Base-by-base conservation (phyloP, 345 rosid species). In the Moringa oleifera region DNA sequence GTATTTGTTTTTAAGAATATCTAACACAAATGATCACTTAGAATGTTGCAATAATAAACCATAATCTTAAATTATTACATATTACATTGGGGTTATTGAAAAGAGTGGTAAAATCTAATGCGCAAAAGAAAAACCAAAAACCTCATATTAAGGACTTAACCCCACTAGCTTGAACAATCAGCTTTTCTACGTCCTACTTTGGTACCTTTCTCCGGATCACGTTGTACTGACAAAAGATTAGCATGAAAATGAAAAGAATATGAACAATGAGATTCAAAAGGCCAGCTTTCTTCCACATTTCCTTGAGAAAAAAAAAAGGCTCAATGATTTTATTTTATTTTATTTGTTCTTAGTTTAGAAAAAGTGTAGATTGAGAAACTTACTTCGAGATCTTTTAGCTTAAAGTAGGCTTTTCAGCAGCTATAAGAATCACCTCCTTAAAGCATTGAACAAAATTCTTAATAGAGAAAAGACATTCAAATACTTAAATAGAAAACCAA, bases 351-450 rank as follows among this genome's bases (percentile, higher is more conserved):
- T 8, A 28, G 33, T 2, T 28, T 28, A 5, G 1, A 41, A 41
- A 41, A 41, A 15, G 13, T 41, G 9, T 41, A 41, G 13, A 7
- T 41, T 16, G 13, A 41, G 2, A 20, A 53, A 59, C 75, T 72
- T 68, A 86, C 96, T 73, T 89, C 90, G 20, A 91, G 88, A 31
- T 89, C 95, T 69, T 80, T 85, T 2, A 91, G 87, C 72, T 91
- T 96, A 57, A 82, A 83, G 70, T 81, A 86, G 51, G 96, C 96
- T 69, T 70, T 83, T 96, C 98, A 91, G 58, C 98, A 87, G 67
- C 90, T 80, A 55, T 85, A 89, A 21, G 83, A 83, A 19, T 78
- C 86, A 37, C 83, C 96, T 64, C 96, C 98, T 73, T 89, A 92
- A 23, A 91, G 87, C 2, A 85, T 85, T 2, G 90, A 77, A 64